These are phyloP conservation scores for Calocybe cyanea DNA, from an alignment of 768 basidiomycete genomes.

Conservation along the genomic window DNA sequence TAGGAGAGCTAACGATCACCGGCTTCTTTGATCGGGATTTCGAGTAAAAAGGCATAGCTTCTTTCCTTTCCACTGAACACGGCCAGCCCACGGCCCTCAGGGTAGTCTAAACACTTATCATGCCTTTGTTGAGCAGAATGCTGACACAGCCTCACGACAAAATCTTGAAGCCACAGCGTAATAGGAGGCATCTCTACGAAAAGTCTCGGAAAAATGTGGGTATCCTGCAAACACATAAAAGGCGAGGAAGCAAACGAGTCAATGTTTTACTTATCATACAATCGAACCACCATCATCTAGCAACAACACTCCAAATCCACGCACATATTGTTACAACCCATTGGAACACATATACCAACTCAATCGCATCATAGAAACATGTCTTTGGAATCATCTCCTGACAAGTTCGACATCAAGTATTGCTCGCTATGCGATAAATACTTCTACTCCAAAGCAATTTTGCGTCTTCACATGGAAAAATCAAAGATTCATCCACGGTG, in stretches of 20 bases:
- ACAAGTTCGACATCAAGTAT: constrained; percentile 4
- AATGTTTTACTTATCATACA: background rate
- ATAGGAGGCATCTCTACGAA: no score
- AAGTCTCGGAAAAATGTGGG: constrained; percentile 1
- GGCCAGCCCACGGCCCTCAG: background rate
- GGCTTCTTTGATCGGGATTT: no score
- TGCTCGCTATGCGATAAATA: constrained; percentile 10
- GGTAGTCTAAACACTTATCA: no score
- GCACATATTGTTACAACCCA: background rate
- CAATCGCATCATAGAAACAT: background rate
- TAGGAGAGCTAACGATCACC: no score
- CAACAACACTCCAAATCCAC: background rate
- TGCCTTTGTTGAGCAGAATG: no score
- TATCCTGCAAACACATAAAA: constrained; percentile 7
- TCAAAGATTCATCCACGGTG: constrained; percentile 9
- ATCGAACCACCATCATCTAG: background rate
- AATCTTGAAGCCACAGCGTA: no score
- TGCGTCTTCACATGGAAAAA: constrained; percentile 4
- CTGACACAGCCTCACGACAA: no score
- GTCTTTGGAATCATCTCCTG: background rate
- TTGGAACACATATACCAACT: background rate
- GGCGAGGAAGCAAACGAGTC: background rate
- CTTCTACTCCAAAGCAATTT: constrained; percentile 6
- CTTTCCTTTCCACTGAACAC: background rate
- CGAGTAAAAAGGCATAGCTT: no score